Conservation (phyloP, 352 stramenopile species). For the Phytophthora pluvialis region DNA sequence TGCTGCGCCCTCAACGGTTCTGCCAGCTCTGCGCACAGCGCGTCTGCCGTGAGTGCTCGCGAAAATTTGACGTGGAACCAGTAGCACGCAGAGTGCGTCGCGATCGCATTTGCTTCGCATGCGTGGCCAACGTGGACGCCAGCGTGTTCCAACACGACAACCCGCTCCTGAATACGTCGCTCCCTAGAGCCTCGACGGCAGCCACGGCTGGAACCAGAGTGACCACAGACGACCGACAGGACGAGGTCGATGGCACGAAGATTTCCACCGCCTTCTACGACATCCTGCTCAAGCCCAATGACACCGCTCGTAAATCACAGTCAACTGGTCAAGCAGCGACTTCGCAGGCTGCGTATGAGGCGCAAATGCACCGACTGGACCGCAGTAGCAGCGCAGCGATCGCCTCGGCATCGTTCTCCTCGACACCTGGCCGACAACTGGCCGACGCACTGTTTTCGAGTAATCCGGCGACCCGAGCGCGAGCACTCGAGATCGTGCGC, state of each 20-base stretch:
- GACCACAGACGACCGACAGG: constrained; percentile 4
- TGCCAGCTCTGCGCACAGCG: constrained; percentile 72
- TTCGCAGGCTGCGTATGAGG: constrained; percentile 10
- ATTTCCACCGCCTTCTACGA: constrained; percentile 40
- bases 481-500: constrained; percentile 57
- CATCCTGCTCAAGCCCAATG: constrained; percentile 21
- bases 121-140: constrained; percentile 60
- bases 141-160: constrained; percentile 49
- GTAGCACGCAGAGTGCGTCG: constrained; percentile 52
- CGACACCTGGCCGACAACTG: constrained; percentile 51
- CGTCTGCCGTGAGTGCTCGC: constrained; percentile 68
- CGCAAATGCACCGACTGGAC: constrained; percentile 25
- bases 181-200: constrained; percentile 22
- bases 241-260: constrained; percentile 13
- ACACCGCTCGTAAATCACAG: constrained; percentile 12
- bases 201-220: background rate
- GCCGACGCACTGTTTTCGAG: constrained; percentile 70
- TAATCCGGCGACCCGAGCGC: constrained; percentile 52
- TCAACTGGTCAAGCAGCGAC: constrained; percentile 5
- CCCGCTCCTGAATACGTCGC: constrained; percentile 30
- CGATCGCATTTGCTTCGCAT: constrained; percentile 67
- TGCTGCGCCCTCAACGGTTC: constrained; percentile 61
- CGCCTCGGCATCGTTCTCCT: constrained; percentile 34
- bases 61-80: constrained; percentile 75
- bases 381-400: constrained; percentile 40